phyloP scores from a whole-genome alignment of 192 early-diverging fungal species.

The Thamnidium elegans region DNA sequence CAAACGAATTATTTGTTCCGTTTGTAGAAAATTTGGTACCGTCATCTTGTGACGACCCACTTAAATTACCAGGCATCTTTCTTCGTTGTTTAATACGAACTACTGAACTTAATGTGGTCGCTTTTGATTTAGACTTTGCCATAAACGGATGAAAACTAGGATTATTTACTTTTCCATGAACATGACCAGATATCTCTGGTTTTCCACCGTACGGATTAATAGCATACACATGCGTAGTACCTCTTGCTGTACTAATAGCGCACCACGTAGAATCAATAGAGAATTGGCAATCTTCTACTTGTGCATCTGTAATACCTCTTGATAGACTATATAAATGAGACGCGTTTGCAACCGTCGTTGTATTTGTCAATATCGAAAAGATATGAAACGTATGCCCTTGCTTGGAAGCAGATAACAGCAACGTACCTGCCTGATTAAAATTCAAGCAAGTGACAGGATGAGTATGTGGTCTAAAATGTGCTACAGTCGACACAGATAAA shows the following conservation, averaged over 20 bases:
- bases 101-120: conserved; percentile 17
- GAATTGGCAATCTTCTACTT: conserved; percentile 66
- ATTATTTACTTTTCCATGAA: conserved; percentile 42
- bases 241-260: conserved; percentile 66
- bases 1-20: neutral
- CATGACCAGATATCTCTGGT: conserved; percentile 55
- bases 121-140: conserved; percentile 26
- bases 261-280: conserved; percentile 73
- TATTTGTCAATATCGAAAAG: conserved; percentile 50
- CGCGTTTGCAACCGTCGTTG: conserved; percentile 29
- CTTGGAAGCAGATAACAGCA: conserved; percentile 67
- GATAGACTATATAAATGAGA: conserved; percentile 68
- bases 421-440: conserved; percentile 64
- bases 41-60: neutral
- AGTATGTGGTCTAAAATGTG: conserved; percentile 71
- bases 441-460: conserved; percentile 60
- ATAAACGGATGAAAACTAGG: conserved; percentile 21
- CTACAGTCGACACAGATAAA: conserved; percentile 40
- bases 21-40: neutral
- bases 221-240: conserved; percentile 74
- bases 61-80: conserved; percentile 30
- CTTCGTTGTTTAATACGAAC: conserved; percentile 42
- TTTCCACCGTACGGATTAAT: conserved; percentile 62
- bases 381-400: conserved; percentile 76
- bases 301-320: conserved; percentile 77